phyloP scores from a whole-genome alignment of 176 grass and related monocot species.

The Avena atlantica region DNA sequence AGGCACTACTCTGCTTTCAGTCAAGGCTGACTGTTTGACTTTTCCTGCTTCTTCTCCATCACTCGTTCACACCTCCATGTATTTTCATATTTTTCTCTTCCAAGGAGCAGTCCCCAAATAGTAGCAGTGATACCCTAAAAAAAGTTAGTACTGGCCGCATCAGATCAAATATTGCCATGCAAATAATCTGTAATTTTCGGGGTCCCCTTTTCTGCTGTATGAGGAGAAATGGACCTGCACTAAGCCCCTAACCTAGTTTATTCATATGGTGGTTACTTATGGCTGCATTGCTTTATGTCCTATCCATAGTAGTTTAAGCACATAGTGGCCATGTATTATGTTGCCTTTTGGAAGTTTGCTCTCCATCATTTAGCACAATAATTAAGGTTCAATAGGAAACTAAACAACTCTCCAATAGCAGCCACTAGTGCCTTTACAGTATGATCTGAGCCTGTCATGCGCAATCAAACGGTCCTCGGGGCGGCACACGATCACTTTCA shows the following conservation, averaged over 20 bases:
- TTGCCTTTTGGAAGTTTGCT: conserved; percentile 44
- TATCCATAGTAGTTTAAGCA: conserved; percentile 40
- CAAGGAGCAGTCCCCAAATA: not conserved
- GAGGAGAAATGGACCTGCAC: conserved; percentile 9
- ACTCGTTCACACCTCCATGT: conserved; percentile 12
- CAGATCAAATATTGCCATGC: not conserved
- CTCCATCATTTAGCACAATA: conserved; percentile 34
- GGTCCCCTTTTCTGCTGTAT: conserved; percentile 27
- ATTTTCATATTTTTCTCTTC: conserved; percentile 10
- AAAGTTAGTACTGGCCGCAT: conserved; percentile 7
- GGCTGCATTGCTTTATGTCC: conserved; percentile 44
- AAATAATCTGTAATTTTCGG: not conserved
- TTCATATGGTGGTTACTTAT: conserved; percentile 44
- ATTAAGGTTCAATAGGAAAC: not conserved
- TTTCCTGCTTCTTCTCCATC: conserved; percentile 22
- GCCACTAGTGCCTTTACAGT: conserved; percentile 20
- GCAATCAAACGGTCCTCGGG: not conserved
- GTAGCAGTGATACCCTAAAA: not conserved
- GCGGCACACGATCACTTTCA: not conserved
- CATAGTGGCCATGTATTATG: conserved; percentile 47
- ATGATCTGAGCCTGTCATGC: conserved; percentile 12
- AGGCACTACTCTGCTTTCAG: conserved; percentile 9
- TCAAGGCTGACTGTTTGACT: conserved; percentile 48
- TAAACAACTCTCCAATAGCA: not conserved
- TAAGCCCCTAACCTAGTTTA: conserved; percentile 35